Percentiles rank a stretch among this genome's conserved stretches.
phyloP scores from a whole-genome alignment of 2,329 filamentous ascomycete genomes.

The Apiospora koreana region DNA sequence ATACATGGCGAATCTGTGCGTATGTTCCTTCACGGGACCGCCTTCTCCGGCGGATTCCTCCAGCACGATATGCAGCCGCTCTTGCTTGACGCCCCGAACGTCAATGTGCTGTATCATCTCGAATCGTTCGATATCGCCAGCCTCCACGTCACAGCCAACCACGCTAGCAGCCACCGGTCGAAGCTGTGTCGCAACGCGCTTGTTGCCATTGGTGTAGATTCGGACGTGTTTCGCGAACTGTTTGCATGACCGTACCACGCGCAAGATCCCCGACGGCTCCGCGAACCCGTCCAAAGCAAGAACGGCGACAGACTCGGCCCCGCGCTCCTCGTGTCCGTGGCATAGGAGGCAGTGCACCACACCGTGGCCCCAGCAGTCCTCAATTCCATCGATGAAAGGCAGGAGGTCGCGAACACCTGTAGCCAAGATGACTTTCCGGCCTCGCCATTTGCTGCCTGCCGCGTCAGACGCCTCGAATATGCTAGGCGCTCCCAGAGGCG shows the following conservation, averaged over 20 bases:
- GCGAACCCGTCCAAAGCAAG: background rate
- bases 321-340: slow-evolving; percentile 14
- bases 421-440: slow-evolving; percentile 14
- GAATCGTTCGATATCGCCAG: background rate
- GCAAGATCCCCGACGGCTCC: background rate
- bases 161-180: background rate
- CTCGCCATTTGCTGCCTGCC: background rate
- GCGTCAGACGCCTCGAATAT: slow-evolving; percentile 11
- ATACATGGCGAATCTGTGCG: background rate
- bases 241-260: background rate
- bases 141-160: background rate
- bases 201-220: slow-evolving; percentile 10
- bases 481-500: background rate
- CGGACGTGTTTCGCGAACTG: background rate
- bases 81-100: background rate
- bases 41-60: background rate
- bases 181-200: background rate
- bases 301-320: background rate
- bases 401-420: slow-evolving; percentile 13
- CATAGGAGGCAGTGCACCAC: slow-evolving; percentile 16
- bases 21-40: background rate
- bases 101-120: background rate
- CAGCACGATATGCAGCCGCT: background rate
- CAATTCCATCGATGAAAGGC: slow-evolving; percentile 11
- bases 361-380: slow-evolving; percentile 9